Percentiles rank a stretch among this genome's conserved stretches.
phyloP scores from a whole-genome alignment of 345 rosid genomes.

The Raphanus raphanistrum region DNA sequence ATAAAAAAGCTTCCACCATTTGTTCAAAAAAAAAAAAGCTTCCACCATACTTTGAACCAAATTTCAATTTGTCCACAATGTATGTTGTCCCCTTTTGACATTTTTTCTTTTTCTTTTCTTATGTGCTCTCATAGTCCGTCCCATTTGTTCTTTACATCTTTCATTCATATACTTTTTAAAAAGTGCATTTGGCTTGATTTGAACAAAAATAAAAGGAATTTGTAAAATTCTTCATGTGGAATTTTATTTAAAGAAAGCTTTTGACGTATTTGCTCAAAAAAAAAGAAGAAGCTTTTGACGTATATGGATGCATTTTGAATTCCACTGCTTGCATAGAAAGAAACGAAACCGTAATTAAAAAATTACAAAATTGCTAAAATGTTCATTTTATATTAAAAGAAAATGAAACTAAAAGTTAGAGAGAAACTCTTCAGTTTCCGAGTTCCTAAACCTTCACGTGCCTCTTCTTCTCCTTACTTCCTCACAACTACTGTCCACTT shows the following conservation, averaged over 20 bases:
- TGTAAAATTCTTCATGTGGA: background rate
- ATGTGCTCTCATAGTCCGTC: background rate
- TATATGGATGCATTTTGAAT: background rate
- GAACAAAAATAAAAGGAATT: background rate
- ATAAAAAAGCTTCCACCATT: background rate
- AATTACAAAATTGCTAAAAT: background rate
- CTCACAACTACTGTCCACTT: conserved; percentile 21
- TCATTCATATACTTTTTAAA: background rate
- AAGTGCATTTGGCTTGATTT: background rate
- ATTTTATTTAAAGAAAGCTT: background rate
- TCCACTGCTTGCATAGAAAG: background rate
- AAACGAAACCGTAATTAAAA: background rate
- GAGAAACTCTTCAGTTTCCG: conserved; percentile 16
- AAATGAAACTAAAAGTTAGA: background rate
- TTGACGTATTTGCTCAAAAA: too few species aligned
- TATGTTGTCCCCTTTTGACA: conserved; percentile 25
- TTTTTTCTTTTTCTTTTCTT: background rate
- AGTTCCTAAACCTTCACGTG: conserved; percentile 37
- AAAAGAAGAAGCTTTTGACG: background rate
- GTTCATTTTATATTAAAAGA: background rate
- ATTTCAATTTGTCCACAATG: conserved; percentile 15
- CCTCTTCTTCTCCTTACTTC: conserved; percentile 26
- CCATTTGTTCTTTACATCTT: conserved; percentile 8
- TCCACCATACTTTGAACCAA: background rate
- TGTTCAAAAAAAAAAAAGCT: background rate